Conservation (phyloP, 73 alveolate species). For the Paramecium primaurelia region DNA sequence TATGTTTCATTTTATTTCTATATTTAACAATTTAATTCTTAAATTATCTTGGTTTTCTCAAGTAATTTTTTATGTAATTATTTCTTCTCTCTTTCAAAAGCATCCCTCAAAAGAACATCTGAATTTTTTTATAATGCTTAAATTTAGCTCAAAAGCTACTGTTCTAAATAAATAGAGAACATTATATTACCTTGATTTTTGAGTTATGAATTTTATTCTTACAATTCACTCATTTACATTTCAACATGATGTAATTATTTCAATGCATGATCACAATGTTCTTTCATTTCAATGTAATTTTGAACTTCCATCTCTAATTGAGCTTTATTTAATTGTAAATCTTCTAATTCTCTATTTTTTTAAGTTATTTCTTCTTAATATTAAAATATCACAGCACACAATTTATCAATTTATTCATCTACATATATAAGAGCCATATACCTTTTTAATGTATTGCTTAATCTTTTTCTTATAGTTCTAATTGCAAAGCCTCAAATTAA, state of each 20-base stretch:
- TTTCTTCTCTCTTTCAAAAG: conserved; percentile 11
- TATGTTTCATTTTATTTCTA: not conserved
- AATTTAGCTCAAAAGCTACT: not conserved
- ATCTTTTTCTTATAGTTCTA: not conserved
- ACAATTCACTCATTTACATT: not conserved
- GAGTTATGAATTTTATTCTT: not conserved
- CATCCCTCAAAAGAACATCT: not conserved
- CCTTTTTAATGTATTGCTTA: not conserved
- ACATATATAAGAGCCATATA: not conserved
- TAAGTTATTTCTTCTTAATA: not conserved
- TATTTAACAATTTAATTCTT: not conserved
- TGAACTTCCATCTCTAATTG: not conserved
- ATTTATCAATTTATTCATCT: not conserved
- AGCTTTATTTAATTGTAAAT: not conserved
- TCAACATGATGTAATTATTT: not conserved
- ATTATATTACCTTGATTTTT: not conserved
- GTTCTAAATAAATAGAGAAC: not conserved
- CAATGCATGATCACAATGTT: not conserved
- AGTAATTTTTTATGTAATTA: not conserved
- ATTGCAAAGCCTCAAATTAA: not conserved
- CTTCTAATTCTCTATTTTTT: not conserved
- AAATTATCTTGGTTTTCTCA: not conserved
- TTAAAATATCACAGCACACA: not conserved
- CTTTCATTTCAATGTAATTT: not conserved
- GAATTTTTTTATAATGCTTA: not conserved